Evolutionary conservation across 2,329 filamentous ascomycete species (phyloP), one percentile per base, ranked within the genome.

Genomic region (Alternaria sp.): DNA sequence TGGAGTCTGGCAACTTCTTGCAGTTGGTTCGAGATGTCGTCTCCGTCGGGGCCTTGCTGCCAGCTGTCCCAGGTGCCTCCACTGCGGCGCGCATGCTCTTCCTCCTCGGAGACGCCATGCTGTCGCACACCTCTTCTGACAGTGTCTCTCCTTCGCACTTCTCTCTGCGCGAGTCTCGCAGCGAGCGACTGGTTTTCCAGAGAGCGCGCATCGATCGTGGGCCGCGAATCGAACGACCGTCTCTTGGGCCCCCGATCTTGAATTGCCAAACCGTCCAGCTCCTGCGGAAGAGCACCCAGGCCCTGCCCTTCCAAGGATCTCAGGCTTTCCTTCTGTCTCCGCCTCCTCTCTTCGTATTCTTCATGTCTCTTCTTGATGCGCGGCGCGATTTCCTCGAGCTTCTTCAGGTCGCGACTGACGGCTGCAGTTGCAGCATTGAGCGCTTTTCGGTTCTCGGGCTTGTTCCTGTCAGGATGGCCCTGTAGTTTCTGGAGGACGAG

Each of bases 341-440:
- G 71, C 7, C 65, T 68, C 54, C 70, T 70, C 54, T 72, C 73
- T 61, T 70, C 65, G 30, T 66, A 76, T 55, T 87, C 85, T 61
- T 90, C 85, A 75, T 92, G 89, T 13, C 90, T 86, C 65, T 85
- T 86, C 49, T 91, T 88, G 57, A 99, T 91, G 17, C 90, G 86
- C 1, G 93, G 93, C 74, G 93, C 96, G 60, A 97, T 85, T 9
- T 85, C 81, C 79, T 97, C 94, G 28, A 99, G 84, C 66, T 90
- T 88, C 64, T 86, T 83, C 13, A 97, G 80, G 17, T 93, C 90
- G 11, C 82, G 81, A 45, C 86, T 84, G 23, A 95, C 86, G 2
- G 89, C 86, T 57, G 85, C 87, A 49, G 88, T 87, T 9, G 88
- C 89, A 44, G 83, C 81, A 50, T 83, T 81, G 50, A 91, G 75